Evolutionary conservation across 2,329 filamentous ascomycete species (phyloP).

Genomic region (Verticillium albo-atrum): DNA sequence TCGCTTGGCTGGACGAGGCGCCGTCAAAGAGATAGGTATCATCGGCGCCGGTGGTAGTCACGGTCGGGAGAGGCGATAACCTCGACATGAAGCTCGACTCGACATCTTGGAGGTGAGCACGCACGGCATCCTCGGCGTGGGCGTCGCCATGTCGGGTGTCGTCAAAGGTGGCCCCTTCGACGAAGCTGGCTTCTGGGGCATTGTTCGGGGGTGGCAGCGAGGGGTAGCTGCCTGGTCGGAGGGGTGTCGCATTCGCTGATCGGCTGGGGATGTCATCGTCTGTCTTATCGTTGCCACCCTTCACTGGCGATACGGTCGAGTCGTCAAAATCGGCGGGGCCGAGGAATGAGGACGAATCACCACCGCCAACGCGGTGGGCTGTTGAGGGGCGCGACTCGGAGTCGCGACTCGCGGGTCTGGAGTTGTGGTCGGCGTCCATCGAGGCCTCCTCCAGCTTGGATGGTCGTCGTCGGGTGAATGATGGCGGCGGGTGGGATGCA

Average conservation of each 20-base stretch:
- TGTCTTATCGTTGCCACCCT: slow-evolving; percentile 12
- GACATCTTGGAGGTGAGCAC: slow-evolving; percentile 56
- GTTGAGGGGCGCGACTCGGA: slow-evolving; percentile 17
- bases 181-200: slow-evolving; percentile 32
- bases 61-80: slow-evolving; percentile 49
- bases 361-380: slow-evolving; percentile 8
- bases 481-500: slow-evolving; percentile 6
- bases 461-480: slow-evolving; percentile 1
- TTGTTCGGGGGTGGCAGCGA: slow-evolving; percentile 5
- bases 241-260: slow-evolving; percentile 5
- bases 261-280: neutral
- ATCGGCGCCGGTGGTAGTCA: slow-evolving; percentile 43
- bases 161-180: slow-evolving; percentile 34
- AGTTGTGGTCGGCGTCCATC: slow-evolving; percentile 30
- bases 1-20: slow-evolving; percentile 13
- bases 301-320: slow-evolving; percentile 11
- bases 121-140: slow-evolving; percentile 47
- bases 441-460: slow-evolving; percentile 13
- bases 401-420: slow-evolving; percentile 10
- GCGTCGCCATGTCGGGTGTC: slow-evolving; percentile 39
- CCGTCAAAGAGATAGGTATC: slow-evolving; percentile 57
- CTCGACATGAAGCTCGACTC: slow-evolving; percentile 62
- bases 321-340: slow-evolving; percentile 9
- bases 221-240: neutral
- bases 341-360: neutral